Conservation (phyloP, 495 filamentous ascomycete species). For the Cenococcum geophilum region DNA sequence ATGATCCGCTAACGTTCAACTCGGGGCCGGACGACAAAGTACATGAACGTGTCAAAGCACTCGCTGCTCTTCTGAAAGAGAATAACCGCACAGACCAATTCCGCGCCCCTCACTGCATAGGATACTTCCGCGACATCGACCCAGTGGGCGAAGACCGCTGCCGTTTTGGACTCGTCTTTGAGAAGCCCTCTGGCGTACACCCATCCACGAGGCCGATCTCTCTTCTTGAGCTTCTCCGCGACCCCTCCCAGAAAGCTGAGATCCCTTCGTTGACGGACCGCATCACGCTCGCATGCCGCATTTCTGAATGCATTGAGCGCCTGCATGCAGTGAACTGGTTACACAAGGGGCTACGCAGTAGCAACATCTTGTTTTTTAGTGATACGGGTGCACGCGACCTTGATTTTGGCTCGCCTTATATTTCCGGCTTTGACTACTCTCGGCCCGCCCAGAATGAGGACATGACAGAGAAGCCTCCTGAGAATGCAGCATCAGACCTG, state of each 20-base stretch:
- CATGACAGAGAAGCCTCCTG: constrained; percentile 47
- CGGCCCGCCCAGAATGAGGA: constrained; percentile 47
- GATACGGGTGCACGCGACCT: constrained; percentile 30
- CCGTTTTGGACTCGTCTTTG: constrained; percentile 39
- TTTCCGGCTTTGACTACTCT: constrained; percentile 52
- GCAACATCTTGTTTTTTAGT: constrained; percentile 50
- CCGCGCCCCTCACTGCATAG: constrained; percentile 36
- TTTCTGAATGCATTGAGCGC: constrained; percentile 28
- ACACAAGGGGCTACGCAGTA: constrained; percentile 51
- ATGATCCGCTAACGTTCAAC: constrained; percentile 24
- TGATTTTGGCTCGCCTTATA: constrained; percentile 38
- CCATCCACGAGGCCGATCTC: constrained; percentile 23
- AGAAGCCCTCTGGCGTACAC: constrained; percentile 28
- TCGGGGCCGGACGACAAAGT: constrained; percentile 22
- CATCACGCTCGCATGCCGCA: constrained; percentile 26
- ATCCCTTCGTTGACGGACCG: constrained; percentile 27
- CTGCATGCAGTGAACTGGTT: constrained; percentile 54
- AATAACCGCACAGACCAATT: constrained; percentile 33
- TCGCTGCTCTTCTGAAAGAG: constrained; percentile 31
- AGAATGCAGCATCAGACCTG: constrained; percentile 42
- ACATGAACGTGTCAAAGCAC: constrained; percentile 25
- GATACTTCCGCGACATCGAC: constrained; percentile 34
- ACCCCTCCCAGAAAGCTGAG: constrained; percentile 2
- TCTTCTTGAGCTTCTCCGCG: constrained; percentile 26
- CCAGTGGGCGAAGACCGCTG: constrained; percentile 28